Percentiles rank a stretch among this genome's conserved stretches.
These are phyloP conservation scores for Boeremia exigua DNA, from an alignment of 2,329 filamentous ascomycete genomes.

Conservation along the genomic window DNA sequence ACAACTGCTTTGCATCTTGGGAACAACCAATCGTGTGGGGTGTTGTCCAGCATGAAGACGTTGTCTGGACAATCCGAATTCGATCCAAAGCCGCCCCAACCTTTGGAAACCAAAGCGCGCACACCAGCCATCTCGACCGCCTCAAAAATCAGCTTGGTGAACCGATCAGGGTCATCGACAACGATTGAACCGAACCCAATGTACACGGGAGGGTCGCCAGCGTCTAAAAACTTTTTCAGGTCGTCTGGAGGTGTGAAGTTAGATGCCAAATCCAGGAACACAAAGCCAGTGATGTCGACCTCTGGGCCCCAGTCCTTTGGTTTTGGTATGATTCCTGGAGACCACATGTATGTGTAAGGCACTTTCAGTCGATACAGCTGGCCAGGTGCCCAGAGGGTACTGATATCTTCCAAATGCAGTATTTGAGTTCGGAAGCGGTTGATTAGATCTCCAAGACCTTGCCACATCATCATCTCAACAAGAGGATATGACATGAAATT, in stretches of 20 bases:
- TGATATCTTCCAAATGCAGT: conserved; percentile 74
- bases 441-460: conserved; percentile 73
- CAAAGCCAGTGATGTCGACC: conserved; percentile 78
- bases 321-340: conserved; percentile 69
- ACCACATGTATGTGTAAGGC: conserved; percentile 74
- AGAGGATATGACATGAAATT: conserved; percentile 84
- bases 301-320: conserved; percentile 71
- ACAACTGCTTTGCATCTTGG: conserved; percentile 70
- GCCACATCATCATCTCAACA: conserved; percentile 76
- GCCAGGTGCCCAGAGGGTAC: conserved; percentile 77
- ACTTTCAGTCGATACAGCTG: conserved; percentile 75
- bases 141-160: conserved; percentile 74
- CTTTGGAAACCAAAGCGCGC: conserved; percentile 74
- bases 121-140: conserved; percentile 70
- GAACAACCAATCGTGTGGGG: conserved; percentile 79
- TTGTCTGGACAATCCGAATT: conserved; percentile 59
- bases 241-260: conserved; percentile 64
- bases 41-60: conserved; percentile 75
- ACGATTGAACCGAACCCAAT: conserved; percentile 81
- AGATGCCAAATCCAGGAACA: conserved; percentile 74
- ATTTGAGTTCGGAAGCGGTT: conserved; percentile 75
- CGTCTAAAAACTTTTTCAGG: conserved; percentile 51
- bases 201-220: conserved; percentile 66
- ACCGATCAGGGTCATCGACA: conserved; percentile 71
- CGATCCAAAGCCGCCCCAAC: conserved; percentile 74